Conservation (phyloP, 306 rosid genomes). For the Corylus americana region DNA sequence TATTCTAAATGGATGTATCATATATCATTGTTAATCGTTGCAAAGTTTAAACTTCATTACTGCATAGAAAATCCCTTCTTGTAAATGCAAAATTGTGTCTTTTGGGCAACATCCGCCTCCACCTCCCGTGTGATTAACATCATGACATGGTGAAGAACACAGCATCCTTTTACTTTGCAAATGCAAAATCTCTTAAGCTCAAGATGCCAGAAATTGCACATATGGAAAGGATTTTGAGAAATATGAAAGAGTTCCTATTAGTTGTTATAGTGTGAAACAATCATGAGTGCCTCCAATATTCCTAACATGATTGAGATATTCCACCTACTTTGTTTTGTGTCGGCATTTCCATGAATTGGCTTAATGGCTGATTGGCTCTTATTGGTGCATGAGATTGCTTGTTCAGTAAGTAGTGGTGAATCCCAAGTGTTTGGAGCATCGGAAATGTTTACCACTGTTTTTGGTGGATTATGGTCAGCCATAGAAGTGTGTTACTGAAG, state of each 20-base stretch:
- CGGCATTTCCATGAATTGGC: not conserved
- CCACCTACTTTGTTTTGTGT: not conserved
- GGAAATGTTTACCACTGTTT: not conserved
- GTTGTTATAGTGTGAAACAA: not conserved
- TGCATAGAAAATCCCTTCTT: not conserved
- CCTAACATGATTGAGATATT: not conserved
- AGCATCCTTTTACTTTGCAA: not conserved
- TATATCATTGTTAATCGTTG: not conserved
- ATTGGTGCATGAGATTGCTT: no score
- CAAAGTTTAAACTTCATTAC: not conserved
- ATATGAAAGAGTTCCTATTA: not conserved
- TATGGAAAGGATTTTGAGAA: not conserved
- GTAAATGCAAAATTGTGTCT: not conserved
- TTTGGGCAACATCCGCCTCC: not conserved
- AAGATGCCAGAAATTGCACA: not conserved
- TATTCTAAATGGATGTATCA: not conserved
- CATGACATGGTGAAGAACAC: not conserved
- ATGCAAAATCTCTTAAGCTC: not conserved
- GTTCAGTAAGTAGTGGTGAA: not conserved
- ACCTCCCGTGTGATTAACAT: not conserved
- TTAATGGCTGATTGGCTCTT: not conserved
- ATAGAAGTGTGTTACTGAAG: not conserved
- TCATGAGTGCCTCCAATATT: not conserved
- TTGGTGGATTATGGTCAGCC: not conserved
- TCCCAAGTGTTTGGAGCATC: not conserved